Evolutionary conservation across 73 alveolate genomes (phyloP).

Genomic region (Paramecium sexaurelia): DNA sequence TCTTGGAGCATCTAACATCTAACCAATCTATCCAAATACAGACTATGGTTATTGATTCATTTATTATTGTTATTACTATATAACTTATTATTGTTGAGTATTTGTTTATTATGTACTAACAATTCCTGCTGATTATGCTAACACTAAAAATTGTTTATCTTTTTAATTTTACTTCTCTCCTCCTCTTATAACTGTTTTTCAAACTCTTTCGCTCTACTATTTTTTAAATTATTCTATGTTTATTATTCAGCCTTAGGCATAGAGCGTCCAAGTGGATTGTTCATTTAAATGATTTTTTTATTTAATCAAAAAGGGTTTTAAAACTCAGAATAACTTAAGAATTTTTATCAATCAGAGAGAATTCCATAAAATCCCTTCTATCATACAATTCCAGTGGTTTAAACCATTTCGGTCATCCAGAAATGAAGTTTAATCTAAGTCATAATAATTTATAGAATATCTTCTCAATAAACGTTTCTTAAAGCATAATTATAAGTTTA

Average conservation of each 20-base stretch:
- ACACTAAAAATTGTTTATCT: background rate
- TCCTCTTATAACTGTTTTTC: conserved; percentile 7
- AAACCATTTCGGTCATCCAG: too few species aligned
- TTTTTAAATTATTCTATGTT: background rate
- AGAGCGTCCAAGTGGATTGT: conserved; percentile 32
- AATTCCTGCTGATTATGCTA: background rate
- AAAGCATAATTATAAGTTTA: too few species aligned
- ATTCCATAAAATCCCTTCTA: background rate
- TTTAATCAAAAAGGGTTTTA: background rate
- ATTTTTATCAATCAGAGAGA: background rate
- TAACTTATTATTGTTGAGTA: background rate
- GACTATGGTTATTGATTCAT: background rate
- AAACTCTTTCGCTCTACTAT: conserved; percentile 46
- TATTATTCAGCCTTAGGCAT: background rate
- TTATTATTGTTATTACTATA: background rate
- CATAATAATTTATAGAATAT: too few species aligned
- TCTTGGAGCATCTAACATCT: conserved; percentile 50
- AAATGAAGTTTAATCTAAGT: too few species aligned
- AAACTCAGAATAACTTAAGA: background rate
- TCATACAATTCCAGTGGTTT: background rate
- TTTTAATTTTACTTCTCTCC: background rate
- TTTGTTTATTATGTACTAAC: background rate
- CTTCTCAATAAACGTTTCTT: too few species aligned
- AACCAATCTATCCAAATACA: conserved; percentile 24
- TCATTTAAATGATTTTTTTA: background rate